phyloP scores from a whole-genome alignment of 2,329 filamentous ascomycete species.

The Neospermospora avenae region DNA sequence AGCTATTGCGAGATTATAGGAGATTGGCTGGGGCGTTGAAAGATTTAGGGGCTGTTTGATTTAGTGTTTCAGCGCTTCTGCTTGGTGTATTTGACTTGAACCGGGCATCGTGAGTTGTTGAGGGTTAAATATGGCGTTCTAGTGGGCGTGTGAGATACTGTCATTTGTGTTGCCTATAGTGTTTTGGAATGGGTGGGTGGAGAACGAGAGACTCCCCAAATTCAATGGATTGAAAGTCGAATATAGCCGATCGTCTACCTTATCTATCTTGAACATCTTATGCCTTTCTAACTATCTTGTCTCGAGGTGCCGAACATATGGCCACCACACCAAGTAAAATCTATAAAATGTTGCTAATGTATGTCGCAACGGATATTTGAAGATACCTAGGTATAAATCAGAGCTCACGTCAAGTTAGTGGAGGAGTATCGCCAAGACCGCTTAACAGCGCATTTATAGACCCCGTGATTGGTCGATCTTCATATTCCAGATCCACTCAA shows the following conservation, averaged over 20 bases:
- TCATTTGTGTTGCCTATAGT: not conserved
- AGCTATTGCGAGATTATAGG: conserved; percentile 71
- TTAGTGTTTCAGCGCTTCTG: not conserved
- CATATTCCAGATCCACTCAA: not conserved
- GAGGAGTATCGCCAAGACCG: not conserved
- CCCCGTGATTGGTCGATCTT: not conserved
- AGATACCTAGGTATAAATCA: too few relatives aligned
- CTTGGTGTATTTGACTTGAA: not conserved
- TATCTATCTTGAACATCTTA: too few relatives aligned
- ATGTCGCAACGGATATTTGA: not conserved
- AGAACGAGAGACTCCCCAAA: not conserved
- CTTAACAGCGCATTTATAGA: not conserved
- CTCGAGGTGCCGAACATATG: not conserved
- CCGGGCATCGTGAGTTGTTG: not conserved
- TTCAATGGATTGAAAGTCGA: not conserved
- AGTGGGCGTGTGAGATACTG: not conserved
- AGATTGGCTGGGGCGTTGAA: conserved; percentile 64
- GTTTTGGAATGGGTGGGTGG: not conserved
- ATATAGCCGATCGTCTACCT: not conserved
- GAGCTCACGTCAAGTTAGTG: too few relatives aligned
- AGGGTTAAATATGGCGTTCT: not conserved
- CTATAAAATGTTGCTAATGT: not conserved
- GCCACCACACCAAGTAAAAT: not conserved
- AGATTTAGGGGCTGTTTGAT: conserved; percentile 55
- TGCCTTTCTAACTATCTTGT: not conserved